These are phyloP conservation scores for Entomortierella chlamydospora DNA, from an alignment of 192 early-diverging fungal species.

Conservation along the genomic window DNA sequence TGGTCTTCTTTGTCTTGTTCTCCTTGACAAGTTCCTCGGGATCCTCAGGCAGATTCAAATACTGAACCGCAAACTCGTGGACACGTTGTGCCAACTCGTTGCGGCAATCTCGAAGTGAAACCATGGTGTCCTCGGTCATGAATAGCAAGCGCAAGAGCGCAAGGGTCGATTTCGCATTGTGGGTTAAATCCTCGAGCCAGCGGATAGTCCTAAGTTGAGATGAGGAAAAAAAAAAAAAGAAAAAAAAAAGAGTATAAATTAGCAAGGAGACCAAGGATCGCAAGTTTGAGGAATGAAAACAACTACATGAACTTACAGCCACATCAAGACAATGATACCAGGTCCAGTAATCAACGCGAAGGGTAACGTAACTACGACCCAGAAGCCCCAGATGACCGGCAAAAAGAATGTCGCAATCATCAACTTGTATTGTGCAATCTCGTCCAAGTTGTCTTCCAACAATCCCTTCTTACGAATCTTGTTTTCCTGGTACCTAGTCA, in stretches of 20 bases:
- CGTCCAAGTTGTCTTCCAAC: constrained; percentile 55
- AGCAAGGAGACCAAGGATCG: neutral
- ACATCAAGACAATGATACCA: constrained; percentile 50
- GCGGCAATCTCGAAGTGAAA: constrained; percentile 28
- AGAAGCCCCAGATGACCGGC: constrained; percentile 47
- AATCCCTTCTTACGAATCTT: constrained; percentile 45
- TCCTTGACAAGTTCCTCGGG: constrained; percentile 52
- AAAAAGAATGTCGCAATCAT: constrained; percentile 54
- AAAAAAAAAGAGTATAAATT: neutral
- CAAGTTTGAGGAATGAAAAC: neutral
- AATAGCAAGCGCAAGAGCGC: constrained; percentile 38
- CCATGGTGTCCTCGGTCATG: constrained; percentile 44
- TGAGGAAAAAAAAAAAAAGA: neutral
- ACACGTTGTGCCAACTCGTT: constrained; percentile 33
- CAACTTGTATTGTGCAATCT: constrained; percentile 59
- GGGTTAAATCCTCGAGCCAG: constrained; percentile 55
- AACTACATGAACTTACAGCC: constrained; percentile 36
- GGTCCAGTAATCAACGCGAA: constrained; percentile 43
- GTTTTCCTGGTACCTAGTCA: constrained; percentile 49
- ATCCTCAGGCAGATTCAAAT: constrained; percentile 50
- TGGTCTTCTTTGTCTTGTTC: constrained; percentile 38
- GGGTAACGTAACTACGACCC: constrained; percentile 45
- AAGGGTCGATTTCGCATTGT: constrained; percentile 50
- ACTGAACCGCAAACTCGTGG: constrained; percentile 44
- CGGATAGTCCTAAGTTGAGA: constrained; percentile 52